phyloP scores from a whole-genome alignment of 257 asterid species.

The Capsicum pubescens region DNA sequence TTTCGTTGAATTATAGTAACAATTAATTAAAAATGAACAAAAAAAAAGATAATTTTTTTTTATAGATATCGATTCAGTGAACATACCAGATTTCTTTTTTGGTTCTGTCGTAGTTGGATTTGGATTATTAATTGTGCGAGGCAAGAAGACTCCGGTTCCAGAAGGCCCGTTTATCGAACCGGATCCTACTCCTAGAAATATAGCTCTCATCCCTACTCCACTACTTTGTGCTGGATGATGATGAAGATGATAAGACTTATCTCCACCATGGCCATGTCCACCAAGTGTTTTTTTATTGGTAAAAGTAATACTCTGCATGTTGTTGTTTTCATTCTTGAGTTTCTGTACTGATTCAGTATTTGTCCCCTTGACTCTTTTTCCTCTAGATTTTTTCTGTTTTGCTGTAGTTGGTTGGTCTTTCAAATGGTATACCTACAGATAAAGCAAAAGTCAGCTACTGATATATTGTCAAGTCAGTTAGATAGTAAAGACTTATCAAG shows the following conservation, averaged over 20 bases:
- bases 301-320: not conserved
- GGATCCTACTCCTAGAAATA: slow-evolving; percentile 73
- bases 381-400: slow-evolving; percentile 36
- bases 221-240: not conserved
- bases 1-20: not conserved
- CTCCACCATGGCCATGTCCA: slow-evolving; percentile 29
- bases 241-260: slow-evolving; percentile 13
- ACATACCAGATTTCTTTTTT: slow-evolving; percentile 62
- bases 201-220: slow-evolving; percentile 86
- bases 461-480: not conserved
- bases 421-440: slow-evolving; percentile 46
- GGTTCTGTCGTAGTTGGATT: slow-evolving; percentile 39
- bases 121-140: slow-evolving; percentile 40
- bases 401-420: slow-evolving; percentile 50
- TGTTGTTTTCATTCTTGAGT: not conserved
- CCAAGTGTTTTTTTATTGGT: not conserved
- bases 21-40: not conserved
- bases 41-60: not conserved
- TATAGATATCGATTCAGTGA: not conserved
- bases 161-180: slow-evolving; percentile 48
- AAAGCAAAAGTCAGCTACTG: not conserved
- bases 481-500: not conserved
- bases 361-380: slow-evolving; percentile 39
- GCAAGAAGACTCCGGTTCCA: slow-evolving; percentile 90
- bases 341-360: not conserved